phyloP scores from a whole-genome alignment of 805 yeast genomes.

The Brettanomyces custersianus region DNA sequence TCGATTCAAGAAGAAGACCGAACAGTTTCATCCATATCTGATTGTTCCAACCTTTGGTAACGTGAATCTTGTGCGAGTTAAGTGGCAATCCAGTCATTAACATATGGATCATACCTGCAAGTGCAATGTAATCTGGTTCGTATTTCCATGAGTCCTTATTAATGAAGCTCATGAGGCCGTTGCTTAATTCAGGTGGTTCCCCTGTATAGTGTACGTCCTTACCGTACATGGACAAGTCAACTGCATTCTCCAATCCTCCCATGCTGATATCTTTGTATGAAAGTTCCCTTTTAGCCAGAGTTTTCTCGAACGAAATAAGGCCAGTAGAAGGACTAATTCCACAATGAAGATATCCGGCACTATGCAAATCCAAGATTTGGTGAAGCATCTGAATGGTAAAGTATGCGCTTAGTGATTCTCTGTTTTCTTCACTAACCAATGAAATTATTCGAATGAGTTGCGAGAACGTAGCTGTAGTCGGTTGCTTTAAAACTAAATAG shows the following conservation, averaged over 20 bases:
- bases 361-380: conserved; percentile 54
- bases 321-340: conserved; percentile 83
- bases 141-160: conserved; percentile 51
- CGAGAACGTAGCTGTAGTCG: too few relatives aligned
- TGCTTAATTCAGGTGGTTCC: conserved; percentile 44
- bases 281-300: conserved; percentile 9
- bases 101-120: conserved; percentile 67
- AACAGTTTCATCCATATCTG: conserved; percentile 66
- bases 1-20: conserved; percentile 54
- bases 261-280: conserved; percentile 24
- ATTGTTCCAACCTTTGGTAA: conserved; percentile 10
- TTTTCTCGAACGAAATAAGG: conserved; percentile 48
- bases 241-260: conserved; percentile 77
- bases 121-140: conserved; percentile 77
- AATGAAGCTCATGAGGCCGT: conserved; percentile 70
- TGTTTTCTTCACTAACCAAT: too few relatives aligned
- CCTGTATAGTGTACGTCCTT: conserved; percentile 44
- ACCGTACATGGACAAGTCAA: conserved; percentile 56
- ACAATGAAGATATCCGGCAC: conserved; percentile 65
- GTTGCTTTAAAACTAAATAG: too few relatives aligned
- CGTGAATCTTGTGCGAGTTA: conserved; percentile 21
- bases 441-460: too few relatives aligned
- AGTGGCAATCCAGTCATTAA: conserved; percentile 65
- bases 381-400: conserved; percentile 57
- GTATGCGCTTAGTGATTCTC: conserved; percentile 56